Evolutionary conservation across 768 basidiomycete species (phyloP), one percentile per base, ranked within the genome.

Genomic region (Tylopilus felleus): DNA sequence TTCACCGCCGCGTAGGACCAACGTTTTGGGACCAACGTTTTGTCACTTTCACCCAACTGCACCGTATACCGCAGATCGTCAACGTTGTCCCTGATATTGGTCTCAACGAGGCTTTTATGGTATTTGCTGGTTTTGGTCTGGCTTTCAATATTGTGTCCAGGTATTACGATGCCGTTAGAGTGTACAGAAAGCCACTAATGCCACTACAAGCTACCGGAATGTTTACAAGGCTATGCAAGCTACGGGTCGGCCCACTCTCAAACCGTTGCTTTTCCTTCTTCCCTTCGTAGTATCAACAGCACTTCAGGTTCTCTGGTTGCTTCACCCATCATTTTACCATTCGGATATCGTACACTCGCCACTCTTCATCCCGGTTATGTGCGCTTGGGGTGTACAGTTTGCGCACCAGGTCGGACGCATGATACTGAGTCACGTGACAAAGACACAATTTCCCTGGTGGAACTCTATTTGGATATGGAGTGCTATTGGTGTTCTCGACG

Each of bases 401-500:
- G 87, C 89, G 27, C 90, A 91, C 59, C 87, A 94, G 67, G 95
- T 97, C 35, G 92, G 93, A 12, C 76, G 87, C 60, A 89, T 98
- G 78, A 98, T 98, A 63, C 74, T 97, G 43, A 90, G 94, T 1
- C 97, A 98, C 70, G 84, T 97, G 27, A 94, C 95, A 48, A 84
- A 83, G 58, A 75, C 80, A 41, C 74, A 82, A 5, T 96, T 98
- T 76, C 97, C 97, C 0, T 75, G 80, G 65, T 94, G 88, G 83
- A 90, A 95, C 66, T 82, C 80, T 64, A 82, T 95, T 68, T 95
- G 94, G 86, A 68, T 92, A 8, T 90, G 88, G 84, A 90, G 83
- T 57, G 67, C 83, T 3, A 64, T 91, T 14, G 88, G 86, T 4
- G 89, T 88, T 1, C 54, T 91, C 14, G 96, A 98, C 65, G 93